Evolutionary conservation across 495 filamentous ascomycete species (phyloP), one percentile per base, ranked within the genome.

Genomic region (Podospora comata): DNA sequence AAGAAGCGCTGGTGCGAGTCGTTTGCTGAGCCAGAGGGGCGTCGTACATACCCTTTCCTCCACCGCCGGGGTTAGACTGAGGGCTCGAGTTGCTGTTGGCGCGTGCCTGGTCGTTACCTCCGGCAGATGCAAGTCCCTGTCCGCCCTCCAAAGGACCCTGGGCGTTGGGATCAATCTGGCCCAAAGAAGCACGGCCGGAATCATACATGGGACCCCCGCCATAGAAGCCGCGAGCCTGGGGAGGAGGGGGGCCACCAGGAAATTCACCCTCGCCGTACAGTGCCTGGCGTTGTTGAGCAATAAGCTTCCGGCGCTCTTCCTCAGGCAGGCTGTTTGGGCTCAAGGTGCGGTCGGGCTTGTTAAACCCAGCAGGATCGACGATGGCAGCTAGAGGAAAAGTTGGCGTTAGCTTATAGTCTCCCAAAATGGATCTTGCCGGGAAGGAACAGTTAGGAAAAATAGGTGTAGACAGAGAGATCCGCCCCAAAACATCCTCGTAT

Each of bases 241-340:
- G 75, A 44, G 80, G 71, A 1, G 77, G 75, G 30, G 81, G 75
- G 19, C 83, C 81, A 61, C 19, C 60, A 27, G 86, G 77, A 77
- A 86, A 93, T 56, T 79, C 76, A 73, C 85, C 86, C 68, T 94
- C 89, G 76, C 92, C 92, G 79, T 97, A 99, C 71, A 99, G 80
- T 61, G 93, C 93, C 70, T 90, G 91, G 77, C 95, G 93, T 79
- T 99, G 95, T 75, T 94, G 94, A 72, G 93, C 91, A 74, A 99
- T 94, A 73, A 99, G 87, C 67, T 97, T 93, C 68, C 95, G 94
- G 74, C 95, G 93, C 68, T 96, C 93, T 63, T 98, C 95, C 82
- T 98, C 95, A 77, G 89, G 94, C 91, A 96, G 90, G 74, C 75
- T 77, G 74, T 91, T 90, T 2, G 94, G 94, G 83, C 94, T 98